Conservation (phyloP, 1,284 basidiomycete genomes). For the Cutaneotrichosporon cutaneum region DNA sequence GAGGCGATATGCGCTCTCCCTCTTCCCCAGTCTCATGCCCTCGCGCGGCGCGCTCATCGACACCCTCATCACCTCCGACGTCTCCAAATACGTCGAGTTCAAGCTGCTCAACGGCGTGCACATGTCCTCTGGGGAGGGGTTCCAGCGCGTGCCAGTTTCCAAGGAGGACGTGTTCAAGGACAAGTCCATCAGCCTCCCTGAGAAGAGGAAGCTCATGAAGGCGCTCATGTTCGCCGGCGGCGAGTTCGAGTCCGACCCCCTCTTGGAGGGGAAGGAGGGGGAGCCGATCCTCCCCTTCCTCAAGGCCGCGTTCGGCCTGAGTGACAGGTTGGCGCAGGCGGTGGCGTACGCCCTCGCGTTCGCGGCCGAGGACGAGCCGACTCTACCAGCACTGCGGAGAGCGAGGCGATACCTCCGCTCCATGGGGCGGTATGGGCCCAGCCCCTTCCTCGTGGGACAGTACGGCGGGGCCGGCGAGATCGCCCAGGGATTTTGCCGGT, state of each 20-base stretch:
- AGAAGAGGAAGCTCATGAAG: conserved; percentile 91
- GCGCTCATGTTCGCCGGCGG: conserved; percentile 77
- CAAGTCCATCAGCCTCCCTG: conserved; percentile 70
- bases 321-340: conserved; percentile 60
- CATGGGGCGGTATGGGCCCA: conserved; percentile 81
- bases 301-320: conserved; percentile 63
- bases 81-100: conserved; percentile 86
- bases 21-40: conserved; percentile 78
- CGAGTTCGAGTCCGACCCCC: conserved; percentile 63
- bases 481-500: conserved; percentile 83
- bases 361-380: conserved; percentile 62
- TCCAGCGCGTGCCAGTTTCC: conserved; percentile 71
- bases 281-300: conserved; percentile 65
- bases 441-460: conserved; percentile 88
- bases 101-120: conserved; percentile 75
- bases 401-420: conserved; percentile 73
- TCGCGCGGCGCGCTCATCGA: conserved; percentile 77
- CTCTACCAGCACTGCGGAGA: conserved; percentile 64
- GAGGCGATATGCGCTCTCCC: conserved; percentile 79
- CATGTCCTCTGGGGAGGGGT: conserved; percentile 46
- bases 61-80: conserved; percentile 76
- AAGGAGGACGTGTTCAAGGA: conserved; percentile 94
- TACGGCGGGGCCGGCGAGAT: conserved; percentile 91
- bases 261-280: conserved; percentile 55
- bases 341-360: conserved; percentile 73